phyloP scores from a whole-genome alignment of 2,329 filamentous ascomycete genomes.

The Monilinia fructigena region DNA sequence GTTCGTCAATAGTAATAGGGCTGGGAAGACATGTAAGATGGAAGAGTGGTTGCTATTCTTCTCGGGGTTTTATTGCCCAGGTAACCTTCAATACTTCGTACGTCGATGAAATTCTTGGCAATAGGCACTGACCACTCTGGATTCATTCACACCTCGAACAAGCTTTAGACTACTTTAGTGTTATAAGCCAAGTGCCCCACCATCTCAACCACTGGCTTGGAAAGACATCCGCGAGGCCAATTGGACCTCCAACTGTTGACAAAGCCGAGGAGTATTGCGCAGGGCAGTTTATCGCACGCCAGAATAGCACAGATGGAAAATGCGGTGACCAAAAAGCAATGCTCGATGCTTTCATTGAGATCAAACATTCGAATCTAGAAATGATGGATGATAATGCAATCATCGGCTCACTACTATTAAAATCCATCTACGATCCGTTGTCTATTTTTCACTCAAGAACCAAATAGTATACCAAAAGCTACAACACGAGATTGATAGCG shows the following conservation, averaged over 20 bases:
- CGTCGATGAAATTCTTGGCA: constrained; percentile 44
- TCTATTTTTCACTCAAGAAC: constrained; percentile 45
- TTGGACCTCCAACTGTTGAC: constrained; percentile 28
- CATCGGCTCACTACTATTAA: constrained; percentile 43
- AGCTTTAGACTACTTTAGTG: constrained; percentile 41
- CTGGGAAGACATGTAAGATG: constrained; percentile 38
- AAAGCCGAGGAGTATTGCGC: constrained; percentile 25
- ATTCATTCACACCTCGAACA: constrained; percentile 36
- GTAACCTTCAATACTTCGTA: constrained; percentile 43
- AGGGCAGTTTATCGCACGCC: constrained; percentile 22
- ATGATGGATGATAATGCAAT: background rate
- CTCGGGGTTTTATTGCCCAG: constrained; percentile 44
- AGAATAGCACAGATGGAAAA: constrained; percentile 11
- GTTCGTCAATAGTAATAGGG: constrained; percentile 37
- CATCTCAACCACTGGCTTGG: constrained; percentile 28
- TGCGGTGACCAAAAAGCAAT: constrained; percentile 48
- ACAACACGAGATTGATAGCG: background rate
- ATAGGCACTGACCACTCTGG: constrained; percentile 40
- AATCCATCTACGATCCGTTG: constrained; percentile 45
- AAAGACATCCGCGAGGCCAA: constrained; percentile 29
- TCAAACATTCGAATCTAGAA: constrained; percentile 7
- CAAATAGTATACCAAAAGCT: constrained; percentile 35
- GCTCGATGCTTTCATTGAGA: constrained; percentile 1
- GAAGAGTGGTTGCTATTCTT: constrained; percentile 45
- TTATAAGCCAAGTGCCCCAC: constrained; percentile 34